A percentile compares a stretch with the other conserved stretches of the same genome.
Evolutionary conservation across 2,329 filamentous ascomycete genomes (phyloP).

Genomic region (Blastomyces silverae): DNA sequence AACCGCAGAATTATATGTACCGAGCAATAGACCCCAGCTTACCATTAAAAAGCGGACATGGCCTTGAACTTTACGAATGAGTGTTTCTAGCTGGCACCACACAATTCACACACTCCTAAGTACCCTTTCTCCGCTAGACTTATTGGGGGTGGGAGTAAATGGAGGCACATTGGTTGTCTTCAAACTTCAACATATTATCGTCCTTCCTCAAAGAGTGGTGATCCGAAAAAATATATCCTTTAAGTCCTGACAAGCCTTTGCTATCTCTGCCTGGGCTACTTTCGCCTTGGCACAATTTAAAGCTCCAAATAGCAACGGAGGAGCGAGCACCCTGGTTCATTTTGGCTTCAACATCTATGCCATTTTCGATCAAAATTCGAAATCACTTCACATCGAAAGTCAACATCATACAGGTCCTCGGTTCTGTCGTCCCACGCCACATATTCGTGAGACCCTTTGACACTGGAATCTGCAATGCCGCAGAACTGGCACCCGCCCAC

Average conservation of each 20-base stretch:
- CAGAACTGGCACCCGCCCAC: background rate
- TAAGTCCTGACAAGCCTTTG: background rate
- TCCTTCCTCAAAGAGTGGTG: background rate
- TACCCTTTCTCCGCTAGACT: background rate
- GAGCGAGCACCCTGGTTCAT: background rate
- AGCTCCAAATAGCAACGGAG: background rate
- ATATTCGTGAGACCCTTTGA: background rate
- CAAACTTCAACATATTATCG: background rate
- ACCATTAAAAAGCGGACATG: background rate
- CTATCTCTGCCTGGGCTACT: background rate
- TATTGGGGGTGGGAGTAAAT: background rate
- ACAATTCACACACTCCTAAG: background rate
- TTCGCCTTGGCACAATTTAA: background rate
- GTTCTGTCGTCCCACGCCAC: conserved; percentile 13
- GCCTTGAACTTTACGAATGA: background rate
- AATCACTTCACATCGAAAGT: background rate
- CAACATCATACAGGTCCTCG: too few species aligned
- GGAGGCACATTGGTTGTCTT: background rate
- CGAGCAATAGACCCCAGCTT: background rate
- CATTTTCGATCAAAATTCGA: background rate
- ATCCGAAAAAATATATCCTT: too few species aligned
- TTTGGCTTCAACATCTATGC: background rate
- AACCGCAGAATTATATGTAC: background rate
- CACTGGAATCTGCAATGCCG: background rate
- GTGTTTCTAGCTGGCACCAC: background rate